Conservation (phyloP, 2,329 filamentous ascomycete species). For the Aspergillus calidoustus region DNA sequence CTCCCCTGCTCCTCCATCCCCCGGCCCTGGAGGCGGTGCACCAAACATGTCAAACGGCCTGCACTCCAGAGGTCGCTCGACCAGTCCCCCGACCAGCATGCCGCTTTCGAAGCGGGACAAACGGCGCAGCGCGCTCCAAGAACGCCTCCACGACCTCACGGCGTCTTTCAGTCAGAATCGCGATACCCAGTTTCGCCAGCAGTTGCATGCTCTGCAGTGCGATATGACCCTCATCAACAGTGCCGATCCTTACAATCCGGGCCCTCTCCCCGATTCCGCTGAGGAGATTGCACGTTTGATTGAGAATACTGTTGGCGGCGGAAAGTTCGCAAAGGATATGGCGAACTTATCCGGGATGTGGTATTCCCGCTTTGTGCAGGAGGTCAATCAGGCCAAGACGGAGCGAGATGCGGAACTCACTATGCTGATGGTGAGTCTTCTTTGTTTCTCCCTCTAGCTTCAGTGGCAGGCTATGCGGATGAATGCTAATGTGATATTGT, state of each 20-base stretch:
- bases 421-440: constrained; percentile 71
- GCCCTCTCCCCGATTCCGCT: constrained; percentile 67
- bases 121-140: constrained; percentile 78
- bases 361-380: constrained; percentile 82
- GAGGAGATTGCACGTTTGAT: constrained; percentile 71
- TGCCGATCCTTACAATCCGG: constrained; percentile 77
- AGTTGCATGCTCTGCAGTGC: constrained; percentile 88
- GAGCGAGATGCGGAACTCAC: constrained; percentile 82
- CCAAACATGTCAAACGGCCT: constrained; percentile 29
- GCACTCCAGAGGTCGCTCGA: constrained; percentile 33
- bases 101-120: constrained; percentile 84
- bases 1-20: constrained; percentile 44
- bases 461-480: background rate
- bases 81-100: constrained; percentile 38
- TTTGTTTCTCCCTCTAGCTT: background rate
- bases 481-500: constrained; percentile 1
- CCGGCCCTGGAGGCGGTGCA: constrained; percentile 26
- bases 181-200: constrained; percentile 83
- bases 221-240: constrained; percentile 86
- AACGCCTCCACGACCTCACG: constrained; percentile 76
- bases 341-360: constrained; percentile 71
- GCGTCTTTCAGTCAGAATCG: constrained; percentile 79
- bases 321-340: constrained; percentile 71
- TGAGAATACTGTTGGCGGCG: constrained; percentile 58
- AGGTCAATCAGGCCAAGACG: constrained; percentile 87